Evolutionary conservation across 495 filamentous ascomycete genomes (phyloP), one percentile per base, ranked within the genome.

Genomic region (Penicillium longicatenatum): DNA sequence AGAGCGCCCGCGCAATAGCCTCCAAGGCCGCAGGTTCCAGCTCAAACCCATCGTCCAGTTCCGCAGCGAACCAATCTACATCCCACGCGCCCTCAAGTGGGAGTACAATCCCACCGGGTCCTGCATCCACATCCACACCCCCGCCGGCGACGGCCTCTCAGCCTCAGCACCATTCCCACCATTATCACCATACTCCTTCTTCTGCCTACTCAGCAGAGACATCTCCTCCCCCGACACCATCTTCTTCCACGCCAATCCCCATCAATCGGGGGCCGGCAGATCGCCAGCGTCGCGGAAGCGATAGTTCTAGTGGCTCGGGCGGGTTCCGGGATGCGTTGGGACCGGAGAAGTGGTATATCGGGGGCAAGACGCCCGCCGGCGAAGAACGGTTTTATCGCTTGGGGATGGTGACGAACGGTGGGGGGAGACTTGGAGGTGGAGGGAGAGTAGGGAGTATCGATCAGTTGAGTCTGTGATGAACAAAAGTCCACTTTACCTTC

Each of bases 341-440:
- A 0, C 81, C 82, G 0, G 92, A 96, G 75, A 89, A 87, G 65
- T 91, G 91, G 87, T 97, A 93, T 71, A 90, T 97, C 51, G 92
- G 92, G 3, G 92, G 92, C 2, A 75, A 88, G 61, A 95, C 90
- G 31, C 87, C 90, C n/a, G 80, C 75, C 1, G 92, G 92, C 5
- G 92, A 96, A 66, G 92, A 97, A 71, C 81, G 86, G 65, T 96
- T 92, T 69, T 95, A 95, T 63, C 87, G 90, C 61, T 54, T 88
- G 19, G 84, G 82, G 12, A 81, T 86, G 78, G 83, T 87, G 46
- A 83, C 81, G 1, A 77, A 73, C 52, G 74, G 75, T 16, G 76
- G 76, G 43, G 76, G 76, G 19, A 58, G 76, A 65, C 69, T 80
- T 59, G 82, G 79, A n/a, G 75, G 79, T 52, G 82, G 82, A 62